phyloP scores from a whole-genome alignment of 768 basidiomycete genomes.

The Auricularia sp. region DNA sequence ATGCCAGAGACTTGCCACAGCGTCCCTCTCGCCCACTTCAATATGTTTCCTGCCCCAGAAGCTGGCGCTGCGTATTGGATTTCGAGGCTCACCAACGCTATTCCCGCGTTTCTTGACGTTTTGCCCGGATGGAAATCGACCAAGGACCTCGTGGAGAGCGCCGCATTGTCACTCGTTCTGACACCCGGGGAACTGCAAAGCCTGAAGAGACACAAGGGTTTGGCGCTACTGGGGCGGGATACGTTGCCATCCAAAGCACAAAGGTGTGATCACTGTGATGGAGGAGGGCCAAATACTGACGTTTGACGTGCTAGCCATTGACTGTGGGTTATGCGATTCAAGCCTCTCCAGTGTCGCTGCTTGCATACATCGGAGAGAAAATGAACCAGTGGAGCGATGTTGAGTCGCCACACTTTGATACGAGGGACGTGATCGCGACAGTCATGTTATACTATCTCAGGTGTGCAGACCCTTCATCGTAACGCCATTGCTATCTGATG shows the following conservation, averaged over 20 bases:
- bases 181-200: slow-evolving; percentile 6
- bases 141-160: neutral
- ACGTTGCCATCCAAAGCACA: slow-evolving; percentile 10
- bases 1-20: slow-evolving; percentile 6
- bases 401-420: slow-evolving; percentile 4
- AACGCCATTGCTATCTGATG: neutral
- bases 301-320: slow-evolving; percentile 8
- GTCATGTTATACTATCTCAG: slow-evolving; percentile 15
- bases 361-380: slow-evolving; percentile 16
- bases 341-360: slow-evolving; percentile 11
- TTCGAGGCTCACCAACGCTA: neutral
- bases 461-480: neutral
- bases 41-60: slow-evolving; percentile 12
- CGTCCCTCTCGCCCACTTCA: slow-evolving; percentile 13
- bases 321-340: slow-evolving; percentile 14
- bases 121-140: neutral
- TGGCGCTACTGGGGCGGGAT: slow-evolving; percentile 9
- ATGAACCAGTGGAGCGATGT: slow-evolving; percentile 14
- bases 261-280: neutral
- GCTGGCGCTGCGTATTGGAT: neutral
- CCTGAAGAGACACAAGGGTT: slow-evolving; percentile 7
- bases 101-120: neutral
- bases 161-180: neutral
- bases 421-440: slow-evolving; percentile 10
- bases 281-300: neutral